These are phyloP conservation scores for Brassica carinata DNA, from an alignment of 345 rosid species.

Conservation along the genomic window DNA sequence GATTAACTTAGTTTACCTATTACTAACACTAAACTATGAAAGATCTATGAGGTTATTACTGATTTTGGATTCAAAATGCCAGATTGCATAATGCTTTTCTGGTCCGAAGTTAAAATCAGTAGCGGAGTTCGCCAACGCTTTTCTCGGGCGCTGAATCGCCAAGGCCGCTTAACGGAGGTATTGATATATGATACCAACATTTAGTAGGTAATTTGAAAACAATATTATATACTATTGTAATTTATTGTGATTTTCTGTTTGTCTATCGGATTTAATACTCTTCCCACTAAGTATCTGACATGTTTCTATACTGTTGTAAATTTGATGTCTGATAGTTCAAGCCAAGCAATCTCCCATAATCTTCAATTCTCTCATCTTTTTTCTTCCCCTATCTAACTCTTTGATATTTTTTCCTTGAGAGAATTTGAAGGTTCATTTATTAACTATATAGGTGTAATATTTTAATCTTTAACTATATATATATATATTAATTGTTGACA, in stretches of 20 bases:
- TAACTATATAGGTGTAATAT: neutral
- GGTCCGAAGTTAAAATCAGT: too few relatives aligned
- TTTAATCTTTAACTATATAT: neutral
- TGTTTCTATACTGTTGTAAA: conserved; percentile 50
- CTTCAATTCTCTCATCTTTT: conserved; percentile 7
- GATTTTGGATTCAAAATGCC: too few relatives aligned
- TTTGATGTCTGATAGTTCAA: conserved; percentile 85
- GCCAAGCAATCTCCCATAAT: conserved; percentile 65
- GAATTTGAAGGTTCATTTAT: neutral
- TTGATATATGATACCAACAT: neutral
- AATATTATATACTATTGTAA: conserved; percentile 1
- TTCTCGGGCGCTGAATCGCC: too few relatives aligned
- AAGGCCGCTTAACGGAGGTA: too few relatives aligned
- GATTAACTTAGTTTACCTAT: too few relatives aligned
- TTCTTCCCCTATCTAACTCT: neutral
- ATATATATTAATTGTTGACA: neutral
- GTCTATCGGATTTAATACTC: conserved; percentile 33
- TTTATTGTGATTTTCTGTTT: conserved; percentile 27
- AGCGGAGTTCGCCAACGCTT: too few relatives aligned
- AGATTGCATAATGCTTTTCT: too few relatives aligned
- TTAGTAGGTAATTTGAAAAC: neutral
- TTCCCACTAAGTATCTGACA: conserved; percentile 50
- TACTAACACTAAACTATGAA: too few relatives aligned
- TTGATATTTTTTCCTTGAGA: neutral
- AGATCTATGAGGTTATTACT: too few relatives aligned